These are phyloP conservation scores for Chenopodium formosanum DNA, from an alignment of 148 eudicot species.

Conservation along the genomic window DNA sequence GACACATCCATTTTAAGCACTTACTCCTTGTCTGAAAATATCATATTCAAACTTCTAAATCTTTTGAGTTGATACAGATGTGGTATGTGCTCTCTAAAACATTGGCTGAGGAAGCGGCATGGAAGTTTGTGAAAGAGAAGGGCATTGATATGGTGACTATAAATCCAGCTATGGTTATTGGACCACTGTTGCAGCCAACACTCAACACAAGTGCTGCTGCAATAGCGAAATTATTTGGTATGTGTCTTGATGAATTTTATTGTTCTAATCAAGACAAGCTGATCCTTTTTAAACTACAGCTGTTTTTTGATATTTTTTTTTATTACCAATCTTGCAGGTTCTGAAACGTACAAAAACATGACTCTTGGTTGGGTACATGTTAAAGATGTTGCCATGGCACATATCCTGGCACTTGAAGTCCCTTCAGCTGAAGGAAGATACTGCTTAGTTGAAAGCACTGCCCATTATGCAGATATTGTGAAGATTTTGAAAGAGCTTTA, in stretches of 20 bases:
- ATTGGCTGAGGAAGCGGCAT: constrained; percentile 55
- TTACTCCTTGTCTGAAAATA: too few species aligned
- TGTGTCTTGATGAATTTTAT: neutral
- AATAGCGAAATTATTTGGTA: constrained; percentile 39
- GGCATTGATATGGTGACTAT: constrained; percentile 47
- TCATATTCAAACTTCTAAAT: neutral
- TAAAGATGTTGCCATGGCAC: constrained; percentile 40
- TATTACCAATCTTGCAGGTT: constrained; percentile 15
- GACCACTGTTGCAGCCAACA: constrained; percentile 54
- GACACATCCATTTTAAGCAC: too few species aligned
- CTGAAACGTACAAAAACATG: constrained; percentile 24
- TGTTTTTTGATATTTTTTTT: constrained; percentile 9
- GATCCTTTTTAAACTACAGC: neutral
- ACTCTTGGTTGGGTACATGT: constrained; percentile 38
- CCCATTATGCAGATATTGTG: constrained; percentile 28
- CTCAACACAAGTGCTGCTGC: constrained; percentile 48
- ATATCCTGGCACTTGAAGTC: constrained; percentile 33
- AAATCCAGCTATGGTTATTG: constrained; percentile 45
- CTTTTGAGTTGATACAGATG: constrained; percentile 17
- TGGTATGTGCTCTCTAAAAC: constrained; percentile 55
- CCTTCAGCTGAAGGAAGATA: constrained; percentile 40
- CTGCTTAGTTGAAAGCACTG: constrained; percentile 27
- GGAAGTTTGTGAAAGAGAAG: constrained; percentile 48
- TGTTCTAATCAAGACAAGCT: neutral
- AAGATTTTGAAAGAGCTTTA: constrained; percentile 30